Conservation (phyloP, 169 alveolate genomes). For the Plasmodium vivax region DNA sequence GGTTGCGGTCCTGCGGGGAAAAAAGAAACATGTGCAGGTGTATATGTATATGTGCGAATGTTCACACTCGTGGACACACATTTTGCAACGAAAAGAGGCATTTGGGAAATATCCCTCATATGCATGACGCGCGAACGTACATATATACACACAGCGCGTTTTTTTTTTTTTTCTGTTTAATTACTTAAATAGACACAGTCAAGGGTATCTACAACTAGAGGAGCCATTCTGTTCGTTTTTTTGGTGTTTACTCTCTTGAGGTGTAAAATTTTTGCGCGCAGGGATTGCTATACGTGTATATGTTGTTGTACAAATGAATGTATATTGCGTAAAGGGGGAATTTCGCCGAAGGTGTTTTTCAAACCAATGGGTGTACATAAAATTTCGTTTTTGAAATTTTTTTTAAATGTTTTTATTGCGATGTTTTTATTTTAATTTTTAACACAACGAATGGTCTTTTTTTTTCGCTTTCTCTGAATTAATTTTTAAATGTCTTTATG, state of each 20-base stretch:
- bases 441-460: background rate
- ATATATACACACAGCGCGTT: background rate
- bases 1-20: slow-evolving; percentile 15
- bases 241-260: background rate
- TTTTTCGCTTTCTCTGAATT: background rate
- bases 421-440: slow-evolving; percentile 5
- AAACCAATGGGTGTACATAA: background rate
- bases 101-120: background rate
- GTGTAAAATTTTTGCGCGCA: background rate
- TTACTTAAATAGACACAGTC: slow-evolving; percentile 55
- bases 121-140: background rate
- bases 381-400: background rate
- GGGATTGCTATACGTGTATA: background rate
- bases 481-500: slow-evolving; percentile 1
- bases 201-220: slow-evolving; percentile 17
- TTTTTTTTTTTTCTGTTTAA: background rate
- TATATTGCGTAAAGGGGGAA: background rate
- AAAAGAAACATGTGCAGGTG: background rate
- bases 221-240: background rate
- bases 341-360: background rate
- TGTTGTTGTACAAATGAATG: background rate
- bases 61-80: background rate
- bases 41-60: background rate
- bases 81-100: background rate
- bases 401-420: background rate